Evolutionary conservation across 345 rosid genomes (phyloP), one percentile per base, ranked within the genome.

Genomic region (Citrus australasica): DNA sequence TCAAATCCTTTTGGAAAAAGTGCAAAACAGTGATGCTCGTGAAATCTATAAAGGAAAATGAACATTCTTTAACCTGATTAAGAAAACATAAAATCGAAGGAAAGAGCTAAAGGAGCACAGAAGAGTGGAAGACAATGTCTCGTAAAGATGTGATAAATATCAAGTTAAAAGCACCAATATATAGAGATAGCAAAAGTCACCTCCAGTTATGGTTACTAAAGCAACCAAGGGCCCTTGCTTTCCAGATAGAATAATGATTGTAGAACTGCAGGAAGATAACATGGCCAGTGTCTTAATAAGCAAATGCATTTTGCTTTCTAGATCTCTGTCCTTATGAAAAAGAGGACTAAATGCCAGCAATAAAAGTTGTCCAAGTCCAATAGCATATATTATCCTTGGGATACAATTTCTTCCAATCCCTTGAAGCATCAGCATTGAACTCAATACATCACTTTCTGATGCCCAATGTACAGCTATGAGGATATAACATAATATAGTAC

Each of bases 161-260:
- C 63, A 73, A 32, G 63, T 63, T 51, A 51, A 46, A 32, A 46
- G 40, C 24, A 38, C 37, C 10, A 10, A 77, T 68, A 79, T 60
- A 60, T 73, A 14, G 11, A 59, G 27, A 80, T 27, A 30, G 37
- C 67, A 53, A 56, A 81, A 75, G 22, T 24, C 81, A 92, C 98
- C 98, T 86, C 93, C 97, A 60, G 88, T 65, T 48, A 93, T 40
- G 58, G 85, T 85, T 74, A 89, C 97, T 81, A 92, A 79, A 69
- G 91, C 88, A 58, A 90, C 82, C 89, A 91, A 80, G 55, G 99
- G 78, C 79, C 98, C 99, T 86, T 95, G 99, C 77, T 87, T 88
- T 77, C 98, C 98, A 5, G 90, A 90, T 82, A 95, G 80, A 79
- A 90, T 56, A 65, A 93, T 91, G 65, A 95, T 75, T 48, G 96